Evolutionary conservation across 179 eudicot species (phyloP).

Genomic region (Camellia oleifera): DNA sequence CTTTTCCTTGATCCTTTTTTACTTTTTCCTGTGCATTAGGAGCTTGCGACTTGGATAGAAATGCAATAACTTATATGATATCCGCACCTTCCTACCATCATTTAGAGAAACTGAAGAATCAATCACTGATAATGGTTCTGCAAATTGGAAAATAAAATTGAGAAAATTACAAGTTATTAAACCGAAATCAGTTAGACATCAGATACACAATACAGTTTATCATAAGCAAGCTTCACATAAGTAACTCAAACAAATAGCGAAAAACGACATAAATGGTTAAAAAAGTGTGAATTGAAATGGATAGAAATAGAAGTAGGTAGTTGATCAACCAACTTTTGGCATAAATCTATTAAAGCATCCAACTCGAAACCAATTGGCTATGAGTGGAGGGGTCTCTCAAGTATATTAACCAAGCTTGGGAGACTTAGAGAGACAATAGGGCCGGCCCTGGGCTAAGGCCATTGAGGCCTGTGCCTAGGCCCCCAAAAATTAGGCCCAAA

Average conservation of each 20-base stretch:
- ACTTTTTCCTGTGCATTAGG: background rate
- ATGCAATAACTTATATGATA: slow-evolving; percentile 35
- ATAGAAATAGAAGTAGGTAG: background rate
- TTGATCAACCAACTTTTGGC: no score
- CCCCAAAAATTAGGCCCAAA: no score
- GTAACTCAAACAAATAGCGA: background rate
- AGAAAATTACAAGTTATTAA: background rate
- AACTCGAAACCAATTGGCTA: no score
- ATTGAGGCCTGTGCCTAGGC: no score
- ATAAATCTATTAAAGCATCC: no score
- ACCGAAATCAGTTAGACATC: background rate
- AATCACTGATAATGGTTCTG: slow-evolving; percentile 37
- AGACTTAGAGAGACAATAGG: no score
- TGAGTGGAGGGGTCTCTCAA: no score
- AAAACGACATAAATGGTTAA: background rate
- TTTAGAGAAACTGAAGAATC: slow-evolving; percentile 24
- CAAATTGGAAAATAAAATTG: slow-evolving; percentile 1
- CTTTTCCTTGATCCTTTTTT: background rate
- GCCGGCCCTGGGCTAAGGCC: no score
- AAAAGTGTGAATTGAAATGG: background rate
- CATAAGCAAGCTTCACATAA: background rate
- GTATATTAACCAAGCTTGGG: no score
- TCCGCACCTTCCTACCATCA: slow-evolving; percentile 31
- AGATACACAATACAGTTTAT: background rate
- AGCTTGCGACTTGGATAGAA: background rate